Evolutionary conservation across 495 filamentous ascomycete genomes (phyloP), one percentile per base, ranked within the genome.

Genomic region (Hyaloscypha hepaticicola): DNA sequence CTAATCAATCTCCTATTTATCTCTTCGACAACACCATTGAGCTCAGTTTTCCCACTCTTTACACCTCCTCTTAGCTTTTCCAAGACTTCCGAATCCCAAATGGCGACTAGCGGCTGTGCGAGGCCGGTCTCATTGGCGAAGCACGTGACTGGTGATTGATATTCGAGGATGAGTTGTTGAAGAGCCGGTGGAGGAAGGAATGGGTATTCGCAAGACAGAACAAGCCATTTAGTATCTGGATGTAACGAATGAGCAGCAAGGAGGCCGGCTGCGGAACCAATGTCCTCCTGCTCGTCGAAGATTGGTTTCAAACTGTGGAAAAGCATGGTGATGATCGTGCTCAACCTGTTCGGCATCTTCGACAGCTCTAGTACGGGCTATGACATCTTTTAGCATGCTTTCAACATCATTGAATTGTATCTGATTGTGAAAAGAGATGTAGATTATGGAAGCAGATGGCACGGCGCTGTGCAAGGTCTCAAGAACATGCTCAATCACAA

Each of bases 121-220:
- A 66, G 69, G 5, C 70, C 70, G 6, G 64, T 62, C 11, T 61
- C n/a, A 58, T 70, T 72, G 6, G 62, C 45, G 53, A 72, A 74
- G 57, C 70, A 72, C 5, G 69, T 71, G 45, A 72, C 29, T 6
- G 68, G 52, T 1, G 48, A 29, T 33, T 58, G 8, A 25, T 41
- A 65, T n/a, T 61, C 60, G n/a, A 55, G 57, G 24, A 67, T 33
- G 14, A 72, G 64, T 49, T 67, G 60, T 34, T 55, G 50, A 31
- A 72, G 25, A n/a, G 72, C 68, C 7, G 60, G 26, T 22, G 65
- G 63, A 22, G 69, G 65, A 6, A 72, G 45, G 26, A 72, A 60
- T 14, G 70, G 70, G 61, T 72, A 72, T 25, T 72, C 70, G 48
- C 69, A 74, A 16, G 61, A 65, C 19, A 72, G 59, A 26, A 72